phyloP scores from a whole-genome alignment of 139 green algal genomes.

The Haematococcus lacustris region DNA sequence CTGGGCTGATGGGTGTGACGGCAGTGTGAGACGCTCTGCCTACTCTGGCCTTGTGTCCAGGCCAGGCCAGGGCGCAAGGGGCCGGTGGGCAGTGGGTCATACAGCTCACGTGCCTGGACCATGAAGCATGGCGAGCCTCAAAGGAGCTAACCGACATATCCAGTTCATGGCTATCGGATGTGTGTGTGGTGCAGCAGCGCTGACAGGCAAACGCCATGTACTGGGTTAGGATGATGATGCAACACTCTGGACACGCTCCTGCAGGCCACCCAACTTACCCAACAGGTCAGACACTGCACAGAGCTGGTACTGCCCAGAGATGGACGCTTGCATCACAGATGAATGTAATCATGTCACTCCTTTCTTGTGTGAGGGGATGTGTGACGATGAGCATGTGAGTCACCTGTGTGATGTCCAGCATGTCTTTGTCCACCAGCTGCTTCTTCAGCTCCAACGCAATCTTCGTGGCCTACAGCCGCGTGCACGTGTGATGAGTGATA shows the following conservation, averaged over 20 bases:
- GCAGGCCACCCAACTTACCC: too few relatives aligned
- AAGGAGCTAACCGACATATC: too few relatives aligned
- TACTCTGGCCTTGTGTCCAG: neutral
- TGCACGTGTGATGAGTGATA: neutral
- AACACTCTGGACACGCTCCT: too few relatives aligned
- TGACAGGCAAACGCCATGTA: too few relatives aligned
- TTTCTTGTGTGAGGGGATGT: neutral
- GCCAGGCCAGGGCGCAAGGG: too few relatives aligned
- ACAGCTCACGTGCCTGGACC: too few relatives aligned
- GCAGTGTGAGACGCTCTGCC: neutral
- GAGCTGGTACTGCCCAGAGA: neutral
- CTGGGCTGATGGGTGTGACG: neutral
- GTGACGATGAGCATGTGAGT: neutral
- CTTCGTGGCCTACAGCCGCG: slow-evolving; percentile 68
- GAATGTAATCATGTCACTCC: neutral
- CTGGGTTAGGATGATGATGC: too few relatives aligned
- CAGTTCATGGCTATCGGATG: too few relatives aligned
- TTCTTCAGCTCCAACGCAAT: slow-evolving; percentile 94
- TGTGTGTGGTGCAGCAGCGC: too few relatives aligned
- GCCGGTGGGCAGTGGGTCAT: too few relatives aligned
- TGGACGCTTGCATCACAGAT: too few relatives aligned
- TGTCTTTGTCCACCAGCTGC: slow-evolving; percentile 74
- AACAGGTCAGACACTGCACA: neutral
- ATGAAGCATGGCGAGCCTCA: too few relatives aligned
- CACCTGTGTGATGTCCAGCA: slow-evolving; percentile 70